Evolutionary conservation across 345 rosid species (phyloP).

Genomic region (Murraya koenigii): DNA sequence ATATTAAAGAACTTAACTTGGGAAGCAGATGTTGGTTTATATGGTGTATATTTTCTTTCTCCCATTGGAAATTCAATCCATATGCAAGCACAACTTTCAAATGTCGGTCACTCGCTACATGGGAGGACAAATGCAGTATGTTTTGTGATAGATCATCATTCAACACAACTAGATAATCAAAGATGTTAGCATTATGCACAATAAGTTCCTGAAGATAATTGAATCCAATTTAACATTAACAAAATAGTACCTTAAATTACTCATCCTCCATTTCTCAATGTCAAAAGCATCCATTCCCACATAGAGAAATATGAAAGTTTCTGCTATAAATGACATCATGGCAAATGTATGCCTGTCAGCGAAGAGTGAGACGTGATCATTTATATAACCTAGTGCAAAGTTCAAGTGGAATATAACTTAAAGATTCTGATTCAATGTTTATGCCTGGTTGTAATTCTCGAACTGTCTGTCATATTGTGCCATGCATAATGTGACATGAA

Average conservation of each 20-base stretch:
- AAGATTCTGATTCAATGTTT: constrained; percentile 10
- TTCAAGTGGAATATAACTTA: neutral
- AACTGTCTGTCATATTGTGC: constrained; percentile 68
- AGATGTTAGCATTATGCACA: neutral
- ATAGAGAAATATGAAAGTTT: constrained; percentile 85
- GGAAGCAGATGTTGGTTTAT: neutral
- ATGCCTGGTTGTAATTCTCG: constrained; percentile 80
- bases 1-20: no score
- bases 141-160: neutral
- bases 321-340: constrained; percentile 84
- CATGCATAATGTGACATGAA: constrained; percentile 87
- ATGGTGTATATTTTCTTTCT: neutral
- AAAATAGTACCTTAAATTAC: constrained; percentile 51
- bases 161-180: neutral
- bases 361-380: neutral
- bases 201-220: neutral
- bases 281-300: constrained; percentile 96
- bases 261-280: constrained; percentile 75
- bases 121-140: neutral
- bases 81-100: neutral
- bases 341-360: constrained; percentile 73
- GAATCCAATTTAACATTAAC: neutral
- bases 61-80: neutral
- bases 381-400: neutral
- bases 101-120: neutral